A percentile compares a stretch with the other conserved stretches of the same genome.
Evolutionary conservation across 345 rosid species (phyloP).

Genomic region (Physaria fendleri): DNA sequence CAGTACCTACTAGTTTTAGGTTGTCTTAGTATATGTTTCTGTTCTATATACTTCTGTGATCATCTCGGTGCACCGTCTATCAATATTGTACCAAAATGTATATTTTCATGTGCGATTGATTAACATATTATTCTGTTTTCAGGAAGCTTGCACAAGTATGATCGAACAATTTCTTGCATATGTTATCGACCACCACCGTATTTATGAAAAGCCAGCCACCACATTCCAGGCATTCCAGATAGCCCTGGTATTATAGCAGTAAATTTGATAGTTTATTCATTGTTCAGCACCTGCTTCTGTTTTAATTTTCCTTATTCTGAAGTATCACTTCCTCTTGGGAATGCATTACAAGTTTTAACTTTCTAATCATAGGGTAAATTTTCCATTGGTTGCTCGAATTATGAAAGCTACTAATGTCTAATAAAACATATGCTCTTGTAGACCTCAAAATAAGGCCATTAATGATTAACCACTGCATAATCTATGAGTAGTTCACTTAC

Average conservation of each 20-base stretch:
- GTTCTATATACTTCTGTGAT: conserved; percentile 11
- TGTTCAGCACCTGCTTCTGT: not conserved
- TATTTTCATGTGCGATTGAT: conserved; percentile 6
- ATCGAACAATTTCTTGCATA: conserved; percentile 58
- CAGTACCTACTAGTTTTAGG: not conserved
- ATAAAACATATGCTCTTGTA: conserved; percentile 1
- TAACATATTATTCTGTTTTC: conserved; percentile 27
- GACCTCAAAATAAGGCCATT: conserved; percentile 9
- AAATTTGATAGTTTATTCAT: conserved; percentile 10
- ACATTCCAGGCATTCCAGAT: conserved; percentile 77
- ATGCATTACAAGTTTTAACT: conserved; percentile 8
- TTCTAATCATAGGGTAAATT: not conserved
- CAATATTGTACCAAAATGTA: conserved; percentile 1
- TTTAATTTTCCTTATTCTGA: not conserved
- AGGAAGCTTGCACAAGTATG: conserved; percentile 60
- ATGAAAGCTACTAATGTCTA: conserved; percentile 5
- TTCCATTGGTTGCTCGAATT: not conserved
- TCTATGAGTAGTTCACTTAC: not conserved
- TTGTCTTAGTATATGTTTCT: conserved; percentile 1
- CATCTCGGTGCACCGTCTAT: conserved; percentile 1
- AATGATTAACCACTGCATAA: conserved; percentile 3
- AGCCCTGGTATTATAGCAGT: conserved; percentile 58
- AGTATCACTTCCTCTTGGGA: not conserved
- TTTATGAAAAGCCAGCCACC: conserved; percentile 48
- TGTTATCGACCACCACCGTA: conserved; percentile 59